Percentiles rank a stretch among this genome's conserved stretches.
These are phyloP conservation scores for Dendrobium huoshanense DNA, from an alignment of 106 monocot genomes.

Conservation along the genomic window DNA sequence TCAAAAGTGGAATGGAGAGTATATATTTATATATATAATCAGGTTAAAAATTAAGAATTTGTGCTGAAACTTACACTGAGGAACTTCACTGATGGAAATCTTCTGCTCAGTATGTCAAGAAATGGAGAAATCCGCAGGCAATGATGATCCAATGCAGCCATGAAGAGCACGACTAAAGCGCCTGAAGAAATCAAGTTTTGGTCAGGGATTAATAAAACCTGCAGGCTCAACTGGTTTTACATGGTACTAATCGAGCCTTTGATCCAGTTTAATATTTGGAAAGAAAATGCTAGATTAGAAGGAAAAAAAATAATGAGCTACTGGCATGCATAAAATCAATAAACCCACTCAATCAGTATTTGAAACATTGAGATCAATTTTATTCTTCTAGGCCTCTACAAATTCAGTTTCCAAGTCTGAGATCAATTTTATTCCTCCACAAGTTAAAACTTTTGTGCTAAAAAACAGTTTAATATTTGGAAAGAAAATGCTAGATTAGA, in stretches of 20 bases:
- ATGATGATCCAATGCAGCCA: constrained; percentile 20
- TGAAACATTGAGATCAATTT: too few relatives aligned
- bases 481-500: too few relatives aligned
- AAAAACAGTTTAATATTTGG: background rate
- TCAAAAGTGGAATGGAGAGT: background rate
- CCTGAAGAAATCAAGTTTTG: background rate
- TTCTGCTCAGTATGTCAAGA: constrained; percentile 37
- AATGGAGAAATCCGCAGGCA: constrained; percentile 51
- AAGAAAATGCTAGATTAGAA: too few relatives aligned
- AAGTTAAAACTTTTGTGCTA: too few relatives aligned
- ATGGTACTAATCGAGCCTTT: background rate
- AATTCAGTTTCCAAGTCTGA: too few relatives aligned
- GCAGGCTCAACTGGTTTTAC: background rate
- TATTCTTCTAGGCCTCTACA: too few relatives aligned
- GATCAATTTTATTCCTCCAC: too few relatives aligned
- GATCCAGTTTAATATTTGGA: background rate
- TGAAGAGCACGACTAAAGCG: constrained; percentile 42
- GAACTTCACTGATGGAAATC: constrained; percentile 48
- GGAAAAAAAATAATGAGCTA: too few relatives aligned
- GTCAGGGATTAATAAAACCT: background rate
- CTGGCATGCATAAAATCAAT: too few relatives aligned
- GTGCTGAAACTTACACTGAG: background rate
- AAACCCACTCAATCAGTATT: too few relatives aligned
- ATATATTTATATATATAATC: background rate
- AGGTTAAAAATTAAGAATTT: background rate